A percentile compares a stretch with the other conserved stretches of the same genome.
These are phyloP conservation scores for Raffaelea arxii DNA, from an alignment of 2,329 filamentous ascomycete species.

Conservation along the genomic window DNA sequence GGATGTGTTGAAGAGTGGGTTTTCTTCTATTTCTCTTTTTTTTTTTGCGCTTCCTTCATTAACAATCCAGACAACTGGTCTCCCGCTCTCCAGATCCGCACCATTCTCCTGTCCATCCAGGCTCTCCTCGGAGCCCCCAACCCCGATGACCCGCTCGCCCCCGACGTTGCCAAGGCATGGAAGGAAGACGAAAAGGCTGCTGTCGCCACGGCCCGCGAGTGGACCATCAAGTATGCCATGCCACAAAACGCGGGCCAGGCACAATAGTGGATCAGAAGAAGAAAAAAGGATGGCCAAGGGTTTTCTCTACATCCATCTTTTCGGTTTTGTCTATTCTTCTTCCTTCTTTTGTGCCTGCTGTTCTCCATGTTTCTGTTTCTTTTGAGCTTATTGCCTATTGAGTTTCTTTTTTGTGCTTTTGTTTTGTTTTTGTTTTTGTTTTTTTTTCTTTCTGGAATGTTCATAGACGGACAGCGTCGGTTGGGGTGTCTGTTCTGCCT, in stretches of 20 bases:
- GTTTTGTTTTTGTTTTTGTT: not conserved
- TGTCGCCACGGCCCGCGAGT: slow-evolving; percentile 84
- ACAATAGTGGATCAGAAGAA: not conserved
- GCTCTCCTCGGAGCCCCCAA: slow-evolving; percentile 92
- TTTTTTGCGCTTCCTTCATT: not conserved
- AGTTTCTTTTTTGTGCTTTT: not conserved
- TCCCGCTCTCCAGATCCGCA: slow-evolving; percentile 92
- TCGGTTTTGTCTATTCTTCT: not conserved
- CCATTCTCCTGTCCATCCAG: slow-evolving; percentile 97
- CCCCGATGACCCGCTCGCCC: slow-evolving; percentile 94
- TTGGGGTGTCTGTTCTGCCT: not conserved
- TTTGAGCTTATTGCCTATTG: not conserved
- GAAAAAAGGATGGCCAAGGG: not conserved
- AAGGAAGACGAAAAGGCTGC: slow-evolving; percentile 91
- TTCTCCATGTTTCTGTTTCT: not conserved
- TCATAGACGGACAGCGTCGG: not conserved
- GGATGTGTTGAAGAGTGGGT: slow-evolving; percentile 84
- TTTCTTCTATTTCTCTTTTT: not conserved
- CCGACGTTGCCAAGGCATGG: slow-evolving; percentile 96
- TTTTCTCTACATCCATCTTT: too few relatives aligned
- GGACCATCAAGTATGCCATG: slow-evolving; percentile 76
- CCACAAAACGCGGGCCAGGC: slow-evolving; percentile 16
- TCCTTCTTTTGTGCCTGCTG: not conserved
- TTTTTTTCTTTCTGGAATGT: slow-evolving; percentile 2
- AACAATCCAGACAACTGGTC: slow-evolving; percentile 81